phyloP scores from a whole-genome alignment of 2,329 filamentous ascomycete species.

The Calonectria pteridis region DNA sequence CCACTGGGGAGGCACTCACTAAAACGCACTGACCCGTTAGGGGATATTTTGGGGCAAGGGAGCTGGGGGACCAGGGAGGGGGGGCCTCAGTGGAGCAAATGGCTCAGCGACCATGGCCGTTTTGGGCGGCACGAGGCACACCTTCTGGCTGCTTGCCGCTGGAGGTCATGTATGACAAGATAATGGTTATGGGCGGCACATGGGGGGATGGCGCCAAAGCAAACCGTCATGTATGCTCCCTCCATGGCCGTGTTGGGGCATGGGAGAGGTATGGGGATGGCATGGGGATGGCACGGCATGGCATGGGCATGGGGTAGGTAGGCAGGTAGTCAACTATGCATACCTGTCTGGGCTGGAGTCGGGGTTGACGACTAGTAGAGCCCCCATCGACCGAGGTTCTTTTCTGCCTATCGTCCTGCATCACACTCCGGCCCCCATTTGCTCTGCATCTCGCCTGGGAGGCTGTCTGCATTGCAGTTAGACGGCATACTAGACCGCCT shows the following conservation, averaged over 20 bases:
- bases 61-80: neutral
- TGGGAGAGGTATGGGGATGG: neutral
- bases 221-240: neutral
- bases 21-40: slow-evolving; percentile 19
- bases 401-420: slow-evolving; percentile 26
- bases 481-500: neutral
- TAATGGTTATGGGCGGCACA: neutral
- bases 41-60: neutral
- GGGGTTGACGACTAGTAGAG: neutral
- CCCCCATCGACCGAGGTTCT: slow-evolving; percentile 10
- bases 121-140: neutral
- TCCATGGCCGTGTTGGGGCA: neutral
- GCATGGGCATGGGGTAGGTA: neutral
- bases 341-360: neutral
- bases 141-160: slow-evolving; percentile 7
- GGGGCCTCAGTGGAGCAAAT: slow-evolving; percentile 13
- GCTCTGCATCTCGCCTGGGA: neutral
- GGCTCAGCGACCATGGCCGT: neutral
- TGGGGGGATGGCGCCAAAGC: slow-evolving; percentile 4
- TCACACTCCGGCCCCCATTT: neutral
- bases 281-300: neutral
- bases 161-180: slow-evolving; percentile 4
- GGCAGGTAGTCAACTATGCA: neutral
- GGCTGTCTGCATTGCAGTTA: neutral
- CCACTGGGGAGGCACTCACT: slow-evolving; percentile 7